These are phyloP conservation scores for Solidago caesia DNA, from an alignment of 129 eudicot genomes.

Conservation along the genomic window DNA sequence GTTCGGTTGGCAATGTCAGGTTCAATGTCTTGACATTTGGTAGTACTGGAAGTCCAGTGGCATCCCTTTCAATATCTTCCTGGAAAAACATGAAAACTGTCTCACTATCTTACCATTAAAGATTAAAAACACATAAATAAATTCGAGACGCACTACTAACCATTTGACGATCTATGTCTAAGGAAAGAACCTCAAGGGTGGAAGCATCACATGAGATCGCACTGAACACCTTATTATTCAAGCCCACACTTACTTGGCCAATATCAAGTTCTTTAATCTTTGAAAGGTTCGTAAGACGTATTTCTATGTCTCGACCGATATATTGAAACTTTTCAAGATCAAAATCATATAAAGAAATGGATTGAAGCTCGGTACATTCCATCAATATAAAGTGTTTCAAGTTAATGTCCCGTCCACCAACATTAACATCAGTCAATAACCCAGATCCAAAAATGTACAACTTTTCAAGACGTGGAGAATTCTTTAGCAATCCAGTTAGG, in stretches of 20 bases:
- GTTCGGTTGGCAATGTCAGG: no score
- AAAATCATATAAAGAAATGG: constrained; percentile 23
- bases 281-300: constrained; percentile 36
- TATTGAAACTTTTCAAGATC: constrained; percentile 37
- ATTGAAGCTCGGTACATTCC: constrained; percentile 23
- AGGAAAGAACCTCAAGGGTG: constrained; percentile 29
- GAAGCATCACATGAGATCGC: constrained; percentile 29
- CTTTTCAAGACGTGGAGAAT: constrained; percentile 28
- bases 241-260: constrained; percentile 20
- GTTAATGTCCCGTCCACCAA: constrained; percentile 20
- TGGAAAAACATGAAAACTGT: background rate
- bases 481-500: constrained; percentile 17
- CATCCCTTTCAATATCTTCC: background rate
- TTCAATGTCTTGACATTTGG: no score
- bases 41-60: no score
- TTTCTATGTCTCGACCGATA: constrained; percentile 28
- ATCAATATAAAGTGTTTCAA: constrained; percentile 38
- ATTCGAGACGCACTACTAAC: background rate
- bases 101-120: background rate
- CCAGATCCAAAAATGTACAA: constrained; percentile 25
- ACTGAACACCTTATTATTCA: constrained; percentile 38
- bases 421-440: constrained; percentile 23
- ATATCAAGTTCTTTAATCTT: constrained; percentile 37
- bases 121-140: background rate
- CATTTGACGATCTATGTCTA: background rate